Evolutionary conservation across 306 rosid species (phyloP), one percentile per base, ranked within the genome.

Genomic region (Dalbergia cultrata): DNA sequence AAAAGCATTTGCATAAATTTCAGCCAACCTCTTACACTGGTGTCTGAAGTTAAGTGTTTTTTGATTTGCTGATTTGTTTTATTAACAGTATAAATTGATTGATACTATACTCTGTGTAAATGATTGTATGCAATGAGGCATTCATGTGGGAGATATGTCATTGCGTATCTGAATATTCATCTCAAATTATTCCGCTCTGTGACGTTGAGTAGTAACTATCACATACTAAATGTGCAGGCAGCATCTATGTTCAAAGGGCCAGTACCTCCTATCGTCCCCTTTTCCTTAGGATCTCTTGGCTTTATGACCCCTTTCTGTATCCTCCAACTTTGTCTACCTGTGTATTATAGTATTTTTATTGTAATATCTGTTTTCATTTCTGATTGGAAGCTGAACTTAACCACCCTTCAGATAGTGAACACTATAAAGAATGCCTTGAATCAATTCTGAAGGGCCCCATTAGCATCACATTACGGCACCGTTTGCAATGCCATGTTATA

Each of bases 201-300:
- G 73, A 72, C 57, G 56, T 79, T 78, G 33, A 53, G 49, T 39
- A 26, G 19, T 60, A 19, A 61, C 34, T 44, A 68, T 70, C 16
- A 3, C 75, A 68, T 87, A 14, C 76, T 44, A 65, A 74, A 77
- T 78, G 47, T 87, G 88, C 99, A 95, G 99, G 96, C 98, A 56
- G 99, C 98, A 14, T 95, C 99, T 69, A 89, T 89, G 97, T 95
- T 95, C 92, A 95, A 92, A 86, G 98, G 99, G 62, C 97, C 99
- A 6, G 97, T 91, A 84, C 99, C 99, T 86, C 99, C 98, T 5
- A 61, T 95, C 63, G 99, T 93, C 77, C 93, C 99, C 11, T 93
- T 95, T 89, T 95, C 99, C 71, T 87, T 91, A 80, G 99, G 99
- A 21, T 93, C 99, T 72, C 90, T 93, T 74, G 99, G 99, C 71